Evolutionary conservation across 345 rosid species (phyloP).

Genomic region (Kandelia obovata): DNA sequence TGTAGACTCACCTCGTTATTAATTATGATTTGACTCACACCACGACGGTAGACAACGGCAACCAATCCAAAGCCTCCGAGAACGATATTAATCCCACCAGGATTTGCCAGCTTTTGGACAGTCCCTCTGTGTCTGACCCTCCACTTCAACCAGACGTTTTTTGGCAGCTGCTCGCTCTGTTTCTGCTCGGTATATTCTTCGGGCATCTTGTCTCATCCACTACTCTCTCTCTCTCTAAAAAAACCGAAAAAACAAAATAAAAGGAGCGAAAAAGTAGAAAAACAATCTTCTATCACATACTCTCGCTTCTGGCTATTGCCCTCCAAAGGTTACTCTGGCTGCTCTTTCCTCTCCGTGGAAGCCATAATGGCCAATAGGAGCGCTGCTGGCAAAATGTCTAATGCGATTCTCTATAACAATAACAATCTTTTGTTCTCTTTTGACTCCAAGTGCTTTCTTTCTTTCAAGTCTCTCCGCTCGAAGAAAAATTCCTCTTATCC

Average conservation of each 20-base stretch:
- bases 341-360: neutral
- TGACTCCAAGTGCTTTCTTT: conserved; percentile 23
- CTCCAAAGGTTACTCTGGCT: neutral
- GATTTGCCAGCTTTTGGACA: neutral
- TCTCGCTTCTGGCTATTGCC: neutral
- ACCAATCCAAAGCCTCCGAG: no score
- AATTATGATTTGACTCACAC: no score
- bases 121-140: neutral
- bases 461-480: conserved; percentile 26
- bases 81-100: no score
- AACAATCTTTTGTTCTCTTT: conserved; percentile 20
- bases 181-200: conserved; percentile 56
- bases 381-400: conserved; percentile 16
- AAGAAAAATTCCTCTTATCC: conserved; percentile 21
- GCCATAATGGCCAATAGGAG: conserved; percentile 40
- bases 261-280: neutral
- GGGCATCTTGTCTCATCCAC: conserved; percentile 56
- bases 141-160: neutral
- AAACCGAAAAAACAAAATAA: neutral
- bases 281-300: neutral
- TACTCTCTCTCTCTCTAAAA: neutral
- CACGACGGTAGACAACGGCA: no score
- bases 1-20: no score
- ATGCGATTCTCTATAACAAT: conserved; percentile 17
- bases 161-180: neutral